phyloP scores from a whole-genome alignment of 2,329 filamentous ascomycete species.

The Sporothrix brunneoviolacea region DNA sequence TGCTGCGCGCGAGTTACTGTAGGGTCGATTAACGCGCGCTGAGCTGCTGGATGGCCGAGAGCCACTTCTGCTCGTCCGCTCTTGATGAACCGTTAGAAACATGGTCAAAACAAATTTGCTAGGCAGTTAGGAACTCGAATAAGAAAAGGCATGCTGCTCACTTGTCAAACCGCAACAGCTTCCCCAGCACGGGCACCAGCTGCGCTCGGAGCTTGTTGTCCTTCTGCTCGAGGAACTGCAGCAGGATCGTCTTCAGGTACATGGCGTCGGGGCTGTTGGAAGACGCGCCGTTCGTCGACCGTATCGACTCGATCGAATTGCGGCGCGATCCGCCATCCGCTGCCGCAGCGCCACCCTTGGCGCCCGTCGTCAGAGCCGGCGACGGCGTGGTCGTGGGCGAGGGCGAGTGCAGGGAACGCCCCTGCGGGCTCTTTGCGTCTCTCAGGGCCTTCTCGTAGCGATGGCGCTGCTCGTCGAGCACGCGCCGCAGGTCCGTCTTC shows the following conservation, averaged over 20 bases:
- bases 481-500: conserved; percentile 64
- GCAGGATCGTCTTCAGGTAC: conserved; percentile 73
- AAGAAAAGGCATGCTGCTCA: conserved; percentile 36
- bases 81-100: conserved; percentile 26
- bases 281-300: conserved; percentile 26
- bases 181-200: conserved; percentile 69
- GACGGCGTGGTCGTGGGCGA: neutral
- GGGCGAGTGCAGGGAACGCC: conserved; percentile 20
- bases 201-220: conserved; percentile 70
- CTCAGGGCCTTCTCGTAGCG: conserved; percentile 76
- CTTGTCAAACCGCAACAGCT: conserved; percentile 71
- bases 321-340: conserved; percentile 31
- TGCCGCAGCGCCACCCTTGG: conserved; percentile 11
- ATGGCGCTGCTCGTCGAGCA: conserved; percentile 70
- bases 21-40: conserved; percentile 12
- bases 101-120: neutral
- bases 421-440: conserved; percentile 47
- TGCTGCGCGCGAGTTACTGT: no score
- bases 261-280: conserved; percentile 39
- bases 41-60: conserved; percentile 60
- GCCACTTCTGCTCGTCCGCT: conserved; percentile 78
- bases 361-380: neutral
- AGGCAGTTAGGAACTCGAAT: no score
- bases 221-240: conserved; percentile 76
- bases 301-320: conserved; percentile 40